Evolutionary conservation across 1,284 basidiomycete species (phyloP), one percentile per base, ranked within the genome.

Genomic region (Boletus mariae): DNA sequence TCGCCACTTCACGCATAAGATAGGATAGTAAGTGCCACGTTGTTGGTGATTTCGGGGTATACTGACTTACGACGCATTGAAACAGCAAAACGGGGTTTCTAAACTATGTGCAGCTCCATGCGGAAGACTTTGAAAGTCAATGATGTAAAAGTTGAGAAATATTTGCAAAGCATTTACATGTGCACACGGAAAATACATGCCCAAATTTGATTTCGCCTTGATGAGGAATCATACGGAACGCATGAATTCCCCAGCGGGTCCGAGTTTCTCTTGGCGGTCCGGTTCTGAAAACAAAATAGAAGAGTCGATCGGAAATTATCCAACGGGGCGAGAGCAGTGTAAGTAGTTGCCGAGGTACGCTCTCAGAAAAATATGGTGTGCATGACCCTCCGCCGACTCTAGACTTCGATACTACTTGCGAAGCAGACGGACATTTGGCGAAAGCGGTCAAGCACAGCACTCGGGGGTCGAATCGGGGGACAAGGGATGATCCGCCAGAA

Each of bases 1-100:
- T 51, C 56, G 61, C 52, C 66, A 69, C 12, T 73, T 73, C 59
- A 68, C 65, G n/a, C 71, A 64, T 35, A 67, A 63, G 31, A 66
- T 73, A 23, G 73, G 71, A 58, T 68, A 59, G 76, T 77, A 38
- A 58, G 74, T 64, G 23, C 12, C 7, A 8, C 32, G 6, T 5
- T 37, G 3, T 29, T 34, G 15, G 35, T n/a, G 35, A 37, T 37
- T 37, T 37, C n/a, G 15, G n/a, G 15, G 13, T 37, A n/a, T 37
- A 8, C 35, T 37, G n/a, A 37, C 35, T 11, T 17, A 10, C 37
- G 31, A 11, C 11, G 31, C 26, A n/a, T 17, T 15, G 10, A n/a
- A 4, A 17, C 34, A 69, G 65, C 15, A 69, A 68, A 59, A 54
- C 62, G 3, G 69, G 67, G 15, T 67, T 68, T 49, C 46, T 67